A percentile compares a stretch with the other conserved stretches of the same genome.
phyloP scores from a whole-genome alignment of 805 yeast genomes.

The Ogataea wickerhamii region DNA sequence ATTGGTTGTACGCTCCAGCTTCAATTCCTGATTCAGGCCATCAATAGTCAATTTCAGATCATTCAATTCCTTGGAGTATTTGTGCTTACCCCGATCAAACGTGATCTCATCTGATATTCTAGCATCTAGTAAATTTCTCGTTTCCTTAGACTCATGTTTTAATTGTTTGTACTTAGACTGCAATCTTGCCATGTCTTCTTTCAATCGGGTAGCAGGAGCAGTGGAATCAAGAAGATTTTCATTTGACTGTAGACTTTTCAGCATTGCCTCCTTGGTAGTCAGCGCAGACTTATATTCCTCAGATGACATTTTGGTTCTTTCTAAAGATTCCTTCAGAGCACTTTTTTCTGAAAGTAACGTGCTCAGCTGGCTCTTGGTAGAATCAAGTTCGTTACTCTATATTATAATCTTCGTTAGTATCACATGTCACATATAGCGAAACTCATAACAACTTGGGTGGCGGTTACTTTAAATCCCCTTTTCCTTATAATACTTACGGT shows the following conservation, averaged over 20 bases:
- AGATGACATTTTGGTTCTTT: slow-evolving; percentile 35
- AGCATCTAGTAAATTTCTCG: slow-evolving; percentile 39
- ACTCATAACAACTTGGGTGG: slow-evolving; percentile 5
- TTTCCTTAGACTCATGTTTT: slow-evolving; percentile 44
- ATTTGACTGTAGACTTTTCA: slow-evolving; percentile 9
- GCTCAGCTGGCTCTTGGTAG: slow-evolving; percentile 36
- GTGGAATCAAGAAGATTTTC: not conserved
- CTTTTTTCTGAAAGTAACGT: slow-evolving; percentile 43
- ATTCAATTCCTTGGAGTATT: slow-evolving; percentile 38
- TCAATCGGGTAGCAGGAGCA: slow-evolving; percentile 25
- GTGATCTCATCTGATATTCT: slow-evolving; percentile 41
- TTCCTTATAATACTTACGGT: slow-evolving; percentile 23
- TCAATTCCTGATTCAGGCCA: slow-evolving; percentile 29
- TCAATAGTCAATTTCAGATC: slow-evolving; percentile 32
- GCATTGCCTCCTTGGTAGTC: slow-evolving; percentile 34
- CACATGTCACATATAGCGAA: not conserved
- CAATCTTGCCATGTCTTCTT: slow-evolving; percentile 23
- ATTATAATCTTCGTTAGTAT: slow-evolving; percentile 17
- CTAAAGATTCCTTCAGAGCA: slow-evolving; percentile 38
- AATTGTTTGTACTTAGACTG: slow-evolving; percentile 35
- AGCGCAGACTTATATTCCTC: slow-evolving; percentile 34
- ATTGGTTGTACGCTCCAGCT: slow-evolving; percentile 25
- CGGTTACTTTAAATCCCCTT: slow-evolving; percentile 11
- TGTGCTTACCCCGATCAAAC: slow-evolving; percentile 43
- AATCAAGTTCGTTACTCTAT: slow-evolving; percentile 19